A percentile compares a stretch with the other conserved stretches of the same genome.
These are phyloP conservation scores for Protea cynaroides DNA, from an alignment of 164 flowering plant genomes.

Conservation along the genomic window DNA sequence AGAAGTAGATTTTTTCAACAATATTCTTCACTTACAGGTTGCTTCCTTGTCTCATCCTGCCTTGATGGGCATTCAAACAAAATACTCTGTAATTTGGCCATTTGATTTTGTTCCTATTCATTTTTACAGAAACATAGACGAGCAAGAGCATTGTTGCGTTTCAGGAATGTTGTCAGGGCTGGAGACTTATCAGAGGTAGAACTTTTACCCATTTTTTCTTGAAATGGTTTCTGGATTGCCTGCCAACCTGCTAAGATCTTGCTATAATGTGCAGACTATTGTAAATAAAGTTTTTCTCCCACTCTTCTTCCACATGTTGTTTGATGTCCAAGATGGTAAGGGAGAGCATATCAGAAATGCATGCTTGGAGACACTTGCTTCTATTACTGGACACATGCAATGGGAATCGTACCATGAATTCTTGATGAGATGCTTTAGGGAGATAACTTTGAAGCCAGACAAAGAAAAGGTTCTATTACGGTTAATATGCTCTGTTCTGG, in stretches of 20 bases:
- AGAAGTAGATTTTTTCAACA: slow-evolving; percentile 86
- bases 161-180: slow-evolving; percentile 35
- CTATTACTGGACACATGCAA: slow-evolving; percentile 63
- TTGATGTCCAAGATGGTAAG: slow-evolving; percentile 60
- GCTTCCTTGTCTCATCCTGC: slow-evolving; percentile 1
- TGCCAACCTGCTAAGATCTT: slow-evolving; percentile 6
- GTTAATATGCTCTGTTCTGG: slow-evolving; percentile 67
- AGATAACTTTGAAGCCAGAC: slow-evolving; percentile 49
- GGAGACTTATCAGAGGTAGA: slow-evolving; percentile 53
- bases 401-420: slow-evolving; percentile 69
- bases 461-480: slow-evolving; percentile 63
- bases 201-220: neutral
- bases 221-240: neutral
- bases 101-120: neutral
- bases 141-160: slow-evolving; percentile 74
- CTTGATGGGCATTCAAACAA: neutral
- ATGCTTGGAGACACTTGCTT: slow-evolving; percentile 73
- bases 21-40: slow-evolving; percentile 83
- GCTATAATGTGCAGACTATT: slow-evolving; percentile 37
- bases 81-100: neutral
- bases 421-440: slow-evolving; percentile 62
- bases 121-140: slow-evolving; percentile 67
- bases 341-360: slow-evolving; percentile 70
- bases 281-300: slow-evolving; percentile 61
- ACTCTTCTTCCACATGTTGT: slow-evolving; percentile 75